Evolutionary conservation across 2,329 filamentous ascomycete species (phyloP).

Genomic region (Periconia macrospinosa): DNA sequence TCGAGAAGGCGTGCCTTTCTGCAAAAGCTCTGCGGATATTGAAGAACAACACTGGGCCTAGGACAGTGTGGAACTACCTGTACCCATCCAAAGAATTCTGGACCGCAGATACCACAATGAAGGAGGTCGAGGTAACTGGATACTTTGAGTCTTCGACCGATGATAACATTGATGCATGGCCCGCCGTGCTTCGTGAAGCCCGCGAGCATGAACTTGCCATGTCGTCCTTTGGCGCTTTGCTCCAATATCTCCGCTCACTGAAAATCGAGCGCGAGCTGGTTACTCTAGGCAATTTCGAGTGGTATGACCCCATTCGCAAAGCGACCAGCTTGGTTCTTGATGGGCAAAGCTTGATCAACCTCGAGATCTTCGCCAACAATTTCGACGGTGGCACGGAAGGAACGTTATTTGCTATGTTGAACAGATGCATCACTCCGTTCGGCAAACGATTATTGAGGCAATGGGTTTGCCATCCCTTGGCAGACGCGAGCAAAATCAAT

Average conservation of each 20-base stretch:
- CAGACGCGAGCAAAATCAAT: constrained; percentile 85
- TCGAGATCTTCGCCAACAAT: constrained; percentile 95
- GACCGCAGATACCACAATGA: constrained; percentile 78
- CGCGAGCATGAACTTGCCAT: constrained; percentile 80
- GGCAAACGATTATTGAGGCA: constrained; percentile 94
- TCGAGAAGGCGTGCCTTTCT: constrained; percentile 82
- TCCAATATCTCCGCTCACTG: constrained; percentile 79
- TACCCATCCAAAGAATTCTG: constrained; percentile 89
- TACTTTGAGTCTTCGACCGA: constrained; percentile 71
- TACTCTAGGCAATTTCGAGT: constrained; percentile 85
- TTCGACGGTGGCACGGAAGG: constrained; percentile 83
- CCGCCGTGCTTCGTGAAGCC: constrained; percentile 69
- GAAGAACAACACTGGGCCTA: constrained; percentile 92
- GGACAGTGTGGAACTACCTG: constrained; percentile 92
- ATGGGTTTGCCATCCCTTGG: constrained; percentile 95
- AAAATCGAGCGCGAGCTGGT: constrained; percentile 88
- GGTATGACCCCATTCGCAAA: constrained; percentile 92
- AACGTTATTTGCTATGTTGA: constrained; percentile 86
- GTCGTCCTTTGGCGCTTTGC: constrained; percentile 85
- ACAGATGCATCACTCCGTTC: constrained; percentile 93
- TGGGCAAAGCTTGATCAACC: constrained; percentile 93
- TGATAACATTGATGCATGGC: constrained; percentile 72
- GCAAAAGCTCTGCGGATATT: constrained; percentile 88
- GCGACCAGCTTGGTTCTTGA: constrained; percentile 87
- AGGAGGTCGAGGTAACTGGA: constrained; percentile 75